These are phyloP conservation scores for Ormosia semicastrata DNA, from an alignment of 306 rosid genomes.

Conservation along the genomic window DNA sequence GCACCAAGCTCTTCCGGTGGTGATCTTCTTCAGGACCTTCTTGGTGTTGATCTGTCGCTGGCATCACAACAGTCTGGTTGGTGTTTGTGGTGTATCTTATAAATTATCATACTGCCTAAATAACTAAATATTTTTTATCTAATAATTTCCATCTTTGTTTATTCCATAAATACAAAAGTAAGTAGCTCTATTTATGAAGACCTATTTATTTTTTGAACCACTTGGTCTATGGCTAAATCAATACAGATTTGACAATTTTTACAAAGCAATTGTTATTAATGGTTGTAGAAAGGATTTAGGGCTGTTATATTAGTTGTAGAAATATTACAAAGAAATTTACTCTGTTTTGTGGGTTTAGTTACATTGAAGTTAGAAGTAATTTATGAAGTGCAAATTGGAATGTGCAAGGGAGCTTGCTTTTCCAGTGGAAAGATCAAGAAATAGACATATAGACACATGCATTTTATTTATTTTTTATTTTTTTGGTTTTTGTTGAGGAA, in stretches of 20 bases:
- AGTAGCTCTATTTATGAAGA: background rate
- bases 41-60: conserved; percentile 69
- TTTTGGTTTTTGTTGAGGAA: background rate
- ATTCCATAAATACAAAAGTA: background rate
- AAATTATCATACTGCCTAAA: background rate
- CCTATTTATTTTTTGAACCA: background rate
- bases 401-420: background rate
- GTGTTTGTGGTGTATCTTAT: conserved; percentile 30
- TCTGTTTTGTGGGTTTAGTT: background rate
- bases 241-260: background rate
- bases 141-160: conserved; percentile 17
- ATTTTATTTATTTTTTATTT: background rate
- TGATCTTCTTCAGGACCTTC: conserved; percentile 91
- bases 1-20: conserved; percentile 79
- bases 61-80: conserved; percentile 69
- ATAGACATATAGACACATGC: background rate
- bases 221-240: background rate
- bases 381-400: background rate
- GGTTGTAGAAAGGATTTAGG: background rate
- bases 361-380: background rate
- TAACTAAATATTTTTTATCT: background rate
- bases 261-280: background rate
- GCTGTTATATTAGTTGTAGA: background rate
- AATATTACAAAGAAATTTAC: background rate
- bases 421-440: background rate